phyloP scores from a whole-genome alignment of 257 asterid species.

The Scutellaria barbata region DNA sequence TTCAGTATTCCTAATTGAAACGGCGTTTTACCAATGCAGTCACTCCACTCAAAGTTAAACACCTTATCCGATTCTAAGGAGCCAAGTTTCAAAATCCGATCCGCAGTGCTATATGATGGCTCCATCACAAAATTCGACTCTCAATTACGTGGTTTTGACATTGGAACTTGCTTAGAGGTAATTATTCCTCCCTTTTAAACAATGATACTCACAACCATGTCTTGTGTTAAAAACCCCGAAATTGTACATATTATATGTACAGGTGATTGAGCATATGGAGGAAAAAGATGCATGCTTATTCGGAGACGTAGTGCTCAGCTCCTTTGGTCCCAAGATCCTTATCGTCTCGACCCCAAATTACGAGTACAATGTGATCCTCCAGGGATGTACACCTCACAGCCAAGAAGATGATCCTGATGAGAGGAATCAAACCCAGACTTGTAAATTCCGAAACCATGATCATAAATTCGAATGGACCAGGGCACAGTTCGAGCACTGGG shows the following conservation, averaged over 20 bases:
- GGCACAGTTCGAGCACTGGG: conserved; percentile 79
- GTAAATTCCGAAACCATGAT: conserved; percentile 87
- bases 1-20: not conserved
- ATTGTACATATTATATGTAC: conserved; percentile 24
- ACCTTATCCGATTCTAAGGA: conserved; percentile 46
- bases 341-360: conserved; percentile 92
- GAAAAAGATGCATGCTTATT: conserved; percentile 81
- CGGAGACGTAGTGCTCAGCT: conserved; percentile 71
- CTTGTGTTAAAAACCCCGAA: not conserved
- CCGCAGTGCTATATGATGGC: conserved; percentile 76
- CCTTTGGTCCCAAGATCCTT: conserved; percentile 75
- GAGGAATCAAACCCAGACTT: conserved; percentile 50
- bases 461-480: conserved; percentile 98
- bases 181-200: conserved; percentile 19
- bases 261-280: conserved; percentile 99
- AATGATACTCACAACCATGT: not conserved
- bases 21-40: conserved; percentile 48
- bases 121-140: conserved; percentile 76
- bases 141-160: conserved; percentile 71
- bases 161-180: conserved; percentile 99
- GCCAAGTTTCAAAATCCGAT: conserved; percentile 55
- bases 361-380: conserved; percentile 89
- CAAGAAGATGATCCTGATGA: conserved; percentile 76
- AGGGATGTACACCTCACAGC: conserved; percentile 58
- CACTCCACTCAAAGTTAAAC: conserved; percentile 73